These are phyloP conservation scores for Pseudonitzschia multiseries DNA, from an alignment of 108 stramenopile genomes.

Conservation along the genomic window DNA sequence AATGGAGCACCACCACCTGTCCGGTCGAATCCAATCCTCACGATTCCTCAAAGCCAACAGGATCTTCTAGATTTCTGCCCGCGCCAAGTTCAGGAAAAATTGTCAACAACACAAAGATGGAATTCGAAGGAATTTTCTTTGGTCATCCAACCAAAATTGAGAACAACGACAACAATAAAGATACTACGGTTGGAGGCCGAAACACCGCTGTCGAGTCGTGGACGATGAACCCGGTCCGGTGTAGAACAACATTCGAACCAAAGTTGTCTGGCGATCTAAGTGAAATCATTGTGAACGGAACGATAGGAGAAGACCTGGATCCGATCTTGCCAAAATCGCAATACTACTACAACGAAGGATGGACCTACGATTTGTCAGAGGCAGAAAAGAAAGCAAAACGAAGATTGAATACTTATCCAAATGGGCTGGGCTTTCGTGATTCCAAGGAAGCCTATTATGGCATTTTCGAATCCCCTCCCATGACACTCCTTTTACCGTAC, in stretches of 20 bases:
- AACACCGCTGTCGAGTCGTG: slow-evolving; percentile 19
- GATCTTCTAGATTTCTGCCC: no score
- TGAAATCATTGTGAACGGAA: slow-evolving; percentile 45
- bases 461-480: slow-evolving; percentile 39
- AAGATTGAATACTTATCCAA: slow-evolving; percentile 36
- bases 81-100: no score
- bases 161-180: no score
- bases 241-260: slow-evolving; percentile 70
- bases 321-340: slow-evolving; percentile 53
- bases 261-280: slow-evolving; percentile 41
- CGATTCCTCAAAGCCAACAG: no score
- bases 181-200: background rate
- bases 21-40: no score
- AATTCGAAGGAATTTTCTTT: slow-evolving; percentile 27
- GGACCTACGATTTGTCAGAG: slow-evolving; percentile 62
- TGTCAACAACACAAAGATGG: no score
- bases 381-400: slow-evolving; percentile 54
- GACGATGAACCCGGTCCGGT: slow-evolving; percentile 54
- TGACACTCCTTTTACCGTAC: slow-evolving; percentile 57
- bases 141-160: no score
- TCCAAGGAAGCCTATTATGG: slow-evolving; percentile 71
- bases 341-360: slow-evolving; percentile 63
- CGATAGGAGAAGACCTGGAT: slow-evolving; percentile 50
- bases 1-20: background rate
- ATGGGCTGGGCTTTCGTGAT: slow-evolving; percentile 66